Base-by-base conservation (phyloP, 164 flowering plant genomes). In the Macadamia integrifolia region DNA sequence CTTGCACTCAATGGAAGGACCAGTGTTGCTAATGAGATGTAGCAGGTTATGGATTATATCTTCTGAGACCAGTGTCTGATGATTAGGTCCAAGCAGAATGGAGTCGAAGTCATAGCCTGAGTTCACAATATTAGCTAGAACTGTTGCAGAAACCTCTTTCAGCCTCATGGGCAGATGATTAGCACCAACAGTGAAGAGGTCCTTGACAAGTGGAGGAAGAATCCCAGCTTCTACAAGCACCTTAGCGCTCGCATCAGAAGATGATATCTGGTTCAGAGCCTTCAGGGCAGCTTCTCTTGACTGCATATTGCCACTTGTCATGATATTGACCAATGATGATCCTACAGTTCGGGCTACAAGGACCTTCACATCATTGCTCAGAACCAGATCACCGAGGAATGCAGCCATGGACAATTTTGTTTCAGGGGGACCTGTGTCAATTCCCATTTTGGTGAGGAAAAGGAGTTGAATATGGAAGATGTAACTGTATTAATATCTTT, bases 21-120 rank as follows among this genome's bases (percentile, higher is more conserved):
- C 98, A 10, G 99, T 92, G 78, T 94, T 94, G 80, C 97, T 94
- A 62, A 94, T 94, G 58, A 94, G 93, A 72, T 87, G 91, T 62
- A 94, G 90, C 42, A 94, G 85, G 67, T 86, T 89, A 65, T 89
- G 94, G 50, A 94, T 75, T 43, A 82, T 81, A 59, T 86, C 92
- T 76, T 94, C 96, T 0, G 99, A 94, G 56, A 94, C 94, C 14
- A 94, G 84, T 28, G 96, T 92, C 74, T 85, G 93, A 69, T 83
- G 78, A 56, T 81, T 85, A 63, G 91, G 80, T 62, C 96, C 96
- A 62, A 94, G 81, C 14, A 84, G 77, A 28, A 94, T 75, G 11
- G 86, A 77, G 61, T 83, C 90, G 49, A 92, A 80, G 64, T 89
- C 89, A 69, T 74, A 76, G 29, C 88, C 97, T 6, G 90, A 81